Conservation (phyloP, 495 filamentous ascomycete genomes). For the Aspergillus hancockii region DNA sequence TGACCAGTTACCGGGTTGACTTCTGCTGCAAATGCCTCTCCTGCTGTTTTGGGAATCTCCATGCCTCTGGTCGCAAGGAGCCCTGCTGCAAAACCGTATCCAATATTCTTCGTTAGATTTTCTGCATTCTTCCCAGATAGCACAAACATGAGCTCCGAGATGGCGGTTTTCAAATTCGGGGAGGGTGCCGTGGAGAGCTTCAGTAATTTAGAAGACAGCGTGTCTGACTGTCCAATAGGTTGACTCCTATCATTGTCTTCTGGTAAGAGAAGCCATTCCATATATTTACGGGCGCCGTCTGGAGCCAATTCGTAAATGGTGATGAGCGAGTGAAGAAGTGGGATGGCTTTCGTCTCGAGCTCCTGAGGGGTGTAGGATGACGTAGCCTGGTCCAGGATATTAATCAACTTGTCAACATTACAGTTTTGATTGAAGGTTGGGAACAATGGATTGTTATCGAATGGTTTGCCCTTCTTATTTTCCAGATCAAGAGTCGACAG, state of each 20-base stretch:
- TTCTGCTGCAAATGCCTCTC: slow-evolving; percentile 56
- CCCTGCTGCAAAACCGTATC: slow-evolving; percentile 90
- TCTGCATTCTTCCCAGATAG: slow-evolving; percentile 74
- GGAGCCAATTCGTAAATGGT: slow-evolving; percentile 75
- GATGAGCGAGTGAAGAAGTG: slow-evolving; percentile 71
- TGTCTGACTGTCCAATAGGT: slow-evolving; percentile 74
- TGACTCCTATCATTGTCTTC: slow-evolving; percentile 74
- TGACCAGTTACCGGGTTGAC: slow-evolving; percentile 94
- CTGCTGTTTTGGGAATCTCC: slow-evolving; percentile 65
- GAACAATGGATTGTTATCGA: slow-evolving; percentile 58
- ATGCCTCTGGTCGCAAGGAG: slow-evolving; percentile 83
- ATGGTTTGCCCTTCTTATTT: slow-evolving; percentile 43
- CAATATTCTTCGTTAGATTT: slow-evolving; percentile 76
- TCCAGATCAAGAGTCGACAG: slow-evolving; percentile 75
- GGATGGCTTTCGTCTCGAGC: slow-evolving; percentile 67
- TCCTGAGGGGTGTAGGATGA: slow-evolving; percentile 60
- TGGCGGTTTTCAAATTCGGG: slow-evolving; percentile 69
- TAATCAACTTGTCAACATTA: slow-evolving; percentile 69
- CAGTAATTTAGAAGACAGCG: slow-evolving; percentile 75
- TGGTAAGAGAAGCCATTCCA: slow-evolving; percentile 72
- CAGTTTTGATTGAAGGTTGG: slow-evolving; percentile 61
- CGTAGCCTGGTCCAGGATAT: slow-evolving; percentile 70
- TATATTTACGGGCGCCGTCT: slow-evolving; percentile 55
- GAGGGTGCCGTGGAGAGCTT: slow-evolving; percentile 76
- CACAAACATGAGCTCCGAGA: slow-evolving; percentile 82